Conservation (phyloP, 169 alveolate genomes). For the Theileria orientalis region DNA sequence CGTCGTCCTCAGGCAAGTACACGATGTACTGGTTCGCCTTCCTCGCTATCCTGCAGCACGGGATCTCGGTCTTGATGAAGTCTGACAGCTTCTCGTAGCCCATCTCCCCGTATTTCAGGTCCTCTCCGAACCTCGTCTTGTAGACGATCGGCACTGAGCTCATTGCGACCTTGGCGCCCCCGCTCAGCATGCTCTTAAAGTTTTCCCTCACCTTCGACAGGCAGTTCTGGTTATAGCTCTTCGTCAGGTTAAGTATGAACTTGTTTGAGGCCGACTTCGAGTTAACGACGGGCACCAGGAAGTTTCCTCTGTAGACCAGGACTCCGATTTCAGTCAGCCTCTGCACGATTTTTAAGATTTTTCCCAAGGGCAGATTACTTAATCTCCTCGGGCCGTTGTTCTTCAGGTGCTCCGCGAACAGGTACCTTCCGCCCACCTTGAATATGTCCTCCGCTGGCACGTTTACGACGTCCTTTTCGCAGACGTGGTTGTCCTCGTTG, state of each 20-base stretch:
- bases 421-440: conserved; percentile 67
- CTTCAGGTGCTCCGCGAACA: conserved; percentile 67
- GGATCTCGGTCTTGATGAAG: conserved; percentile 62
- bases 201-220: neutral
- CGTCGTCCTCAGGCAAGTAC: too few species aligned
- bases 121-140: conserved; percentile 54
- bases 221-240: neutral
- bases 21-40: neutral
- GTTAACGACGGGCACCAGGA: conserved; percentile 67
- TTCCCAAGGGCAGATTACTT: conserved; percentile 67
- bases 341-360: conserved; percentile 67
- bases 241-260: neutral
- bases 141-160: conserved; percentile 65
- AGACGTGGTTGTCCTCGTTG: neutral
- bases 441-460: conserved; percentile 16
- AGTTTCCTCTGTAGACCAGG: conserved; percentile 63
- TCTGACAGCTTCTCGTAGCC: conserved; percentile 72
- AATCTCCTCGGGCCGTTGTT: conserved; percentile 67
- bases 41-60: conserved; percentile 46
- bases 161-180: conserved; percentile 13
- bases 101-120: conserved; percentile 52
- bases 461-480: conserved; percentile 9
- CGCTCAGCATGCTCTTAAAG: neutral
- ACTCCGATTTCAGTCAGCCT: conserved; percentile 61
- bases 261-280: conserved; percentile 48